Evolutionary conservation across 2,329 filamentous ascomycete genomes (phyloP), one percentile per base, ranked within the genome.

Genomic region (Simplicillium sp.): DNA sequence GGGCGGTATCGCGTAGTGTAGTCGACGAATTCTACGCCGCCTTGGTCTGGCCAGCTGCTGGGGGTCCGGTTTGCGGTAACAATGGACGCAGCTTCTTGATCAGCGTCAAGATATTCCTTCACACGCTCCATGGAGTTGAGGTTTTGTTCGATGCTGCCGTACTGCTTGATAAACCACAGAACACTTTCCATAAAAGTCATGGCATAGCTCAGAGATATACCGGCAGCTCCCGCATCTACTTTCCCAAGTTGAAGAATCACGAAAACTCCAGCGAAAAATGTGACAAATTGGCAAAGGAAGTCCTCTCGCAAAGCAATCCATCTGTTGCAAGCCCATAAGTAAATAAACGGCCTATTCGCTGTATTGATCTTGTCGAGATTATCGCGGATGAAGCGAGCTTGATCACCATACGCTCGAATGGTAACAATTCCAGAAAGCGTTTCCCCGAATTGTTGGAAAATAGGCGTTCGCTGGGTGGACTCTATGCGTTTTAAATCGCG

Each of bases 101-200:
- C 90, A 1, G 98, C 85, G 35, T 97, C 87, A 31, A 97, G 76
- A 56, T 97, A 98, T 59, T 98, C 92, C 67, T 95, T 94, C 56
- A 98, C 83, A 55, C 92, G 86, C 65, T 98, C 92, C 37, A 97
- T 89, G 3, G 90, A 90, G 64, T 98, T 98, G 92, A 98, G 97
- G 64, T 96, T 97, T 63, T 98, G 92, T 65, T 98, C 92, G 54
- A 97, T 96, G 56, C 86, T 80, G 1, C 89, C 84, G 59, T 98
- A 98, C 12, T 96, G 73, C 36, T 92, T 82, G 28, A 98, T 88
- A 41, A 97, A 80, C 92, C 92, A 98, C 15, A 98, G 67, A 7
- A 98, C 84, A 50, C 95, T 97, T 60, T 98, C 92, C 0, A 89
- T 94, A 55, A 98, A 98, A 1, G 87, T 90, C 50, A 98, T 87